These are phyloP conservation scores for Stipa capillata DNA, from an alignment of 176 grass and related monocot genomes.

Conservation along the genomic window DNA sequence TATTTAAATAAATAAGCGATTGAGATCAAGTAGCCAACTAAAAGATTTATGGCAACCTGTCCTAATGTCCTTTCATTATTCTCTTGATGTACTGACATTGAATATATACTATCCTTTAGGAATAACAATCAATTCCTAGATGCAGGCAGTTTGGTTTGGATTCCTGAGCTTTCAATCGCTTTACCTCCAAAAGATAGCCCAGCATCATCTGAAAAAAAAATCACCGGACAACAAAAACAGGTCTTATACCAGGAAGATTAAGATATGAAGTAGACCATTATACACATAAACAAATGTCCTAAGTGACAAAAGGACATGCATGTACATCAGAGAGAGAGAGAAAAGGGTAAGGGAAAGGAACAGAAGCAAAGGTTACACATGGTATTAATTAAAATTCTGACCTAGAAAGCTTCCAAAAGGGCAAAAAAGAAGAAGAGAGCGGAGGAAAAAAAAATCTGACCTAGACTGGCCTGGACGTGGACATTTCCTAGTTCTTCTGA, in stretches of 20 bases:
- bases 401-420: constrained; percentile 25
- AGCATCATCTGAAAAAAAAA: constrained; percentile 34
- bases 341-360: constrained; percentile 1
- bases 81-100: constrained; percentile 15
- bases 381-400: constrained; percentile 34
- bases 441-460: neutral
- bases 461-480: constrained; percentile 28
- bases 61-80: neutral
- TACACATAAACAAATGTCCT: constrained; percentile 25
- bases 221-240: neutral
- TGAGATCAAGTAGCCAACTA: neutral
- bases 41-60: neutral
- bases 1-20: neutral
- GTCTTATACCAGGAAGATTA: constrained; percentile 11
- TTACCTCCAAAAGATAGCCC: constrained; percentile 41
- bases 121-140: constrained; percentile 20
- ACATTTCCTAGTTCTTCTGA: constrained; percentile 54
- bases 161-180: constrained; percentile 67
- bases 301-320: neutral
- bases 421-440: neutral
- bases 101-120: constrained; percentile 12
- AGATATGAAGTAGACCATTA: constrained; percentile 19
- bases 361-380: neutral
- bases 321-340: constrained; percentile 8
- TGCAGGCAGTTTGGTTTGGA: constrained; percentile 40